Percentiles rank a stretch among this genome's conserved stretches.
Conservation (phyloP, 306 rosid genomes). For the Luffa aegyptiaca region DNA sequence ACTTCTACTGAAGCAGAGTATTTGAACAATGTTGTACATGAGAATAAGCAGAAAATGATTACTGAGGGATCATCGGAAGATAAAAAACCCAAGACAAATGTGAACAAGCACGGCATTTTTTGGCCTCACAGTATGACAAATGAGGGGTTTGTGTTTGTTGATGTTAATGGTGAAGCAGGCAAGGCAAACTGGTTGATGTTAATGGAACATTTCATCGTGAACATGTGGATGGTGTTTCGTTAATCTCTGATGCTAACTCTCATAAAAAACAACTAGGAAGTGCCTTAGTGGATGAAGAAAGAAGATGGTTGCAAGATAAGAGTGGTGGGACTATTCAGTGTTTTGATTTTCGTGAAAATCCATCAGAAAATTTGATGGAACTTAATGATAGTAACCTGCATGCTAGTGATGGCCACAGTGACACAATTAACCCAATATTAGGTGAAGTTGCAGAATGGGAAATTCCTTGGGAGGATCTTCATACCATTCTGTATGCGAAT, state of each 20-base stretch:
- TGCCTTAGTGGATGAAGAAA: conserved; percentile 26
- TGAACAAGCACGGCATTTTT: conserved; percentile 16
- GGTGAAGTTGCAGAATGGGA: conserved; percentile 86
- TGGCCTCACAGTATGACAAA: conserved; percentile 19
- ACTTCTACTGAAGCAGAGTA: conserved; percentile 21
- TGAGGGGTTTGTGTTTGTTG: conserved; percentile 27
- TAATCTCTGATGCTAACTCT: conserved; percentile 14
- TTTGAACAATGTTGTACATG: conserved; percentile 6
- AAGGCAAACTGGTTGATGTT: conserved; percentile 21
- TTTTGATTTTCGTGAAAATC: conserved; percentile 27
- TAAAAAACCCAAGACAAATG: conserved; percentile 18
- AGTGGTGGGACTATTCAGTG: conserved; percentile 19
- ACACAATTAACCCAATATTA: conserved; percentile 38
- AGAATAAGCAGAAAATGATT: conserved; percentile 14
- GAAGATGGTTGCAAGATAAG: conserved; percentile 23
- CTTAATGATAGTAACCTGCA: conserved; percentile 16
- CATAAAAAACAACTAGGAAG: conserved; percentile 18
- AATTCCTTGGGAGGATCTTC: conserved; percentile 94
- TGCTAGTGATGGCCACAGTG: conserved; percentile 29
- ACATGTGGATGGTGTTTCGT: conserved; percentile 14
- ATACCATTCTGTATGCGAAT: no score
- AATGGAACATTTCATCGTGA: conserved; percentile 27
- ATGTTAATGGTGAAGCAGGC: conserved; percentile 25
- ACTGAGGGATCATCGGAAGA: conserved; percentile 21
- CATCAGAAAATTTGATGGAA: conserved; percentile 29